A percentile compares a stretch with the other conserved stretches of the same genome.
Conservation (phyloP, 495 filamentous ascomycete species). For the Aspergillus saccharolyticus region DNA sequence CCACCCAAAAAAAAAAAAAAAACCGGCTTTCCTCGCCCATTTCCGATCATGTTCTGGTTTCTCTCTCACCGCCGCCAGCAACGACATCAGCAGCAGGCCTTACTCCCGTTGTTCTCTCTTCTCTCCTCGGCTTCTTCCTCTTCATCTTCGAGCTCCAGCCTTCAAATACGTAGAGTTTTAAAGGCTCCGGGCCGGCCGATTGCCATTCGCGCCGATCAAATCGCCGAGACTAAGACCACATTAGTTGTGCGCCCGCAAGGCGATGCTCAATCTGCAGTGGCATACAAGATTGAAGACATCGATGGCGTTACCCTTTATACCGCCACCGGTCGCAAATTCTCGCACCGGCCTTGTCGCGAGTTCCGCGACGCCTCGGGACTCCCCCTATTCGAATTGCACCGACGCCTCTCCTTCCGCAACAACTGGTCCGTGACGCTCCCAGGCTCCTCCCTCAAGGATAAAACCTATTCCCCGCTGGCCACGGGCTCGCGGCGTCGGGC, state of each 20-base stretch:
- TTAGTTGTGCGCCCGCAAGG: slow-evolving; percentile 13
- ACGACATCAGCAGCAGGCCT: not conserved
- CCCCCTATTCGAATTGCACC: slow-evolving; percentile 24
- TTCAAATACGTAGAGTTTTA: slow-evolving; percentile 13
- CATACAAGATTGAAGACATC: slow-evolving; percentile 10
- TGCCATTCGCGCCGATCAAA: slow-evolving; percentile 15
- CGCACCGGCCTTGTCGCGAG: slow-evolving; percentile 13
- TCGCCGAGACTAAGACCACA: slow-evolving; percentile 8
- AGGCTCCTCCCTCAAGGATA: slow-evolving; percentile 8
- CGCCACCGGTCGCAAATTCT: slow-evolving; percentile 13
- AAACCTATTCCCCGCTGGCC: slow-evolving; percentile 10
- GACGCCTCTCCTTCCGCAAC: slow-evolving; percentile 4
- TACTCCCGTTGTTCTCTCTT: not conserved
- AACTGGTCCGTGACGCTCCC: slow-evolving; percentile 26
- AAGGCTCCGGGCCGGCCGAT: slow-evolving; percentile 16
- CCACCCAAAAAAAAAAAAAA: not conserved
- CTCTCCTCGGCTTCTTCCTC: not conserved
- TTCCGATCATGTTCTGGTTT: slow-evolving; percentile 1
- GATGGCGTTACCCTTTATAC: slow-evolving; percentile 8
- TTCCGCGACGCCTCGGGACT: slow-evolving; percentile 17
- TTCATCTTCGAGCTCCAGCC: not conserved
- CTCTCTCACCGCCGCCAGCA: not conserved
- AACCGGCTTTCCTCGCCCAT: not conserved
- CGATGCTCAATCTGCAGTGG: slow-evolving; percentile 5
- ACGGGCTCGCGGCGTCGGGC: slow-evolving; percentile 12